Conservation (phyloP, 768 basidiomycete genomes). For the Suillus brevipes region DNA sequence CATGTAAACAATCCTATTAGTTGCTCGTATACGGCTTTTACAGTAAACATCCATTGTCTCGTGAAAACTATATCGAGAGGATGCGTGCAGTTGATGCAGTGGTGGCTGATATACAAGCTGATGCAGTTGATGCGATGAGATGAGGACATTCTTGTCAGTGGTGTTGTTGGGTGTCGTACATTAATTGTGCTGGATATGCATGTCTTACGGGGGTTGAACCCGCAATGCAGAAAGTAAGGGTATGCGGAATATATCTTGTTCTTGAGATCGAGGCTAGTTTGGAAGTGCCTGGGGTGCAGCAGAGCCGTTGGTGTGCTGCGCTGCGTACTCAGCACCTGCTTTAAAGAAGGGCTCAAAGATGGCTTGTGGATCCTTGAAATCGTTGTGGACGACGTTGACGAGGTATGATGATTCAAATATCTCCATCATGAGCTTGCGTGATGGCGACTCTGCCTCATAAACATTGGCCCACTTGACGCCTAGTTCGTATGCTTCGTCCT, state of each 20-base stretch:
- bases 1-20: slow-evolving; percentile 25
- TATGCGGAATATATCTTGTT: slow-evolving; percentile 33
- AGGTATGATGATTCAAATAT: slow-evolving; percentile 83
- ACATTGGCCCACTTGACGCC: slow-evolving; percentile 88
- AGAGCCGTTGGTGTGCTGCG: slow-evolving; percentile 35
- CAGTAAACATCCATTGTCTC: slow-evolving; percentile 19
- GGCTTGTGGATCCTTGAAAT: slow-evolving; percentile 81
- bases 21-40: slow-evolving; percentile 23
- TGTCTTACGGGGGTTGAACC: slow-evolving; percentile 84
- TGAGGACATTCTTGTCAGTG: slow-evolving; percentile 29
- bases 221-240: slow-evolving; percentile 44
- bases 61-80: slow-evolving; percentile 19
- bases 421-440: slow-evolving; percentile 71
- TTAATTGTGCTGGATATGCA: slow-evolving; percentile 21
- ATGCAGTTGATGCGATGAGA: slow-evolving; percentile 20
- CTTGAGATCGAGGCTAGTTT: slow-evolving; percentile 22
- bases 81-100: slow-evolving; percentile 61
- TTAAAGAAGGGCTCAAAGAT: slow-evolving; percentile 88
- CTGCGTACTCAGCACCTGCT: slow-evolving; percentile 63
- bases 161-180: slow-evolving; percentile 10
- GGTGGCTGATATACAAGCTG: slow-evolving; percentile 26
- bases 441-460: slow-evolving; percentile 75
- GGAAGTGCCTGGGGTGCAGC: slow-evolving; percentile 40
- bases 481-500: slow-evolving; percentile 95
- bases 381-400: slow-evolving; percentile 96